Conservation (phyloP, 106 monocot species). For the Allium sativum region DNA sequence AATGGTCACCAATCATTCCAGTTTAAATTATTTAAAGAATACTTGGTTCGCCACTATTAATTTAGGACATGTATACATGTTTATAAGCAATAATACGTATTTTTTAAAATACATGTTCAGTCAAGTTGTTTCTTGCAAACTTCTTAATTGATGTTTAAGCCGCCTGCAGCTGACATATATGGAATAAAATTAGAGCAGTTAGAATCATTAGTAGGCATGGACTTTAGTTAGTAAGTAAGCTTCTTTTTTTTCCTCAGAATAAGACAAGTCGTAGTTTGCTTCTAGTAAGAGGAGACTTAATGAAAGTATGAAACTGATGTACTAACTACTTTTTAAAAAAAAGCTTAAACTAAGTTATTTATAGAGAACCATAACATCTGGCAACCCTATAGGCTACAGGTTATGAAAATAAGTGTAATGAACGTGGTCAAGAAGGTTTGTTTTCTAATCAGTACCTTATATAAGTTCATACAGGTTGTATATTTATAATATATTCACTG, state of each 20-base stretch:
- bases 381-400: slow-evolving; percentile 7
- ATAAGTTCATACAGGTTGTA: not conserved
- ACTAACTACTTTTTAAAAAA: not conserved
- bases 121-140: not conserved
- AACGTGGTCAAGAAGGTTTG: not conserved
- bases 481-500: not conserved
- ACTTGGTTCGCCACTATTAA: not conserved
- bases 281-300: not conserved
- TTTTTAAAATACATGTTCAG: slow-evolving; percentile 1
- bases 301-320: too few species aligned
- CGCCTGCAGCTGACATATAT: too few species aligned
- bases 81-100: not conserved
- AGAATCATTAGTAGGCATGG: slow-evolving; percentile 4
- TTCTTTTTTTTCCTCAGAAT: slow-evolving; percentile 5
- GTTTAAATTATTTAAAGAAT: not conserved
- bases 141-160: too few species aligned
- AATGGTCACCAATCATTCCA: too few species aligned
- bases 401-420: slow-evolving; percentile 1
- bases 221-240: slow-evolving; percentile 10
- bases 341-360: not conserved
- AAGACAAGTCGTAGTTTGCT: not conserved
- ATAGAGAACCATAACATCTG: not conserved
- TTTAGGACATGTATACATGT: not conserved
- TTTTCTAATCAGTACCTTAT: slow-evolving; percentile 3
- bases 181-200: not conserved